Percentiles rank a stretch among this genome's conserved stretches.
These are phyloP conservation scores for Penicillium steckii DNA, from an alignment of 495 filamentous ascomycete genomes.

Conservation along the genomic window DNA sequence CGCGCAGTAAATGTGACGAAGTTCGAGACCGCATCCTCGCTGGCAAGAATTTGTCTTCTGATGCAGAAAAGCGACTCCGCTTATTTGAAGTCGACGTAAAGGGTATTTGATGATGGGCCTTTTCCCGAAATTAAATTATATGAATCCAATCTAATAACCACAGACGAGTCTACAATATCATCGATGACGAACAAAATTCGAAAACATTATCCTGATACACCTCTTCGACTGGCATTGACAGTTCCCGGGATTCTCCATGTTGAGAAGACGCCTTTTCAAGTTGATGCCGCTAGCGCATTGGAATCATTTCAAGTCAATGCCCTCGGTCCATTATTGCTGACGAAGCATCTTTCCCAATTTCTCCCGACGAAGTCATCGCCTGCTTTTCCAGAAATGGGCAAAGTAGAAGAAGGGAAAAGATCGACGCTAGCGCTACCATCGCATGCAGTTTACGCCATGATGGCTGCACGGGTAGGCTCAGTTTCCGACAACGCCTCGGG, in stretches of 20 bases:
- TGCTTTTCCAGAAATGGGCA: conserved; percentile 12
- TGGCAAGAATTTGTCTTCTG: conserved; percentile 21
- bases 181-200: conserved; percentile 35
- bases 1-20: conserved; percentile 54
- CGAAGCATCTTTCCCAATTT: conserved; percentile 70
- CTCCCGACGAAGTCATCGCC: conserved; percentile 53
- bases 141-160: background rate
- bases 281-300: conserved; percentile 55
- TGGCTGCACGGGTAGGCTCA: conserved; percentile 76
- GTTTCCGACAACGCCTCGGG: conserved; percentile 67
- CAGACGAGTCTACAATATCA: conserved; percentile 43
- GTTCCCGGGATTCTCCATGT: conserved; percentile 73
- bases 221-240: conserved; percentile 68
- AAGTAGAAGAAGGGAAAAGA: background rate
- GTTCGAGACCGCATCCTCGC: conserved; percentile 56
- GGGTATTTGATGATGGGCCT: too few relatives aligned
- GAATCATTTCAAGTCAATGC: conserved; percentile 67
- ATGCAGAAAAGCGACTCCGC: conserved; percentile 48
- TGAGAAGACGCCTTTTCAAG: conserved; percentile 66
- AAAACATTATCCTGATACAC: conserved; percentile 48
- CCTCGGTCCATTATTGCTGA: conserved; percentile 69
- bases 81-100: conserved; percentile 61
- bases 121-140: too few relatives aligned
- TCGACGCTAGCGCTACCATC: conserved; percentile 23
- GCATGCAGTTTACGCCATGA: conserved; percentile 63